These are phyloP conservation scores for Poteriospumella lacustris DNA, from an alignment of 108 stramenopile species.

Conservation along the genomic window DNA sequence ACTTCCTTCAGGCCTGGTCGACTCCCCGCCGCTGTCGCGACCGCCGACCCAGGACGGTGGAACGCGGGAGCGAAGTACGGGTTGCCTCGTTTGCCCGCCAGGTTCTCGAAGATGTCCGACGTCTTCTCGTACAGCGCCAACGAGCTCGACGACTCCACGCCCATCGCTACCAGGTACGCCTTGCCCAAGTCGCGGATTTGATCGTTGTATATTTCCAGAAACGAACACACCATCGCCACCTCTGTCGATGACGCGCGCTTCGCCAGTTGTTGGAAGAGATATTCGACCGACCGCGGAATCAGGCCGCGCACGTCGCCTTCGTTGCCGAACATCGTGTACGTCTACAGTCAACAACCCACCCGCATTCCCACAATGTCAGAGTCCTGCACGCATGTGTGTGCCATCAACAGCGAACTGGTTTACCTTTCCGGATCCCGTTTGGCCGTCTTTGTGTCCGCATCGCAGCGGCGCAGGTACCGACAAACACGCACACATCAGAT, in stretches of 20 bases:
- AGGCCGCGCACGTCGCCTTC: conserved; percentile 44
- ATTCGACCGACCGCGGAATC: conserved; percentile 55
- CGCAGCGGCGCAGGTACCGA: background rate
- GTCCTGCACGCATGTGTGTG: too few relatives aligned
- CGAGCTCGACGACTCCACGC: background rate
- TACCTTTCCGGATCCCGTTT: conserved; percentile 51
- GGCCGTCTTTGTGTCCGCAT: too few relatives aligned
- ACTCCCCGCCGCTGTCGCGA: background rate
- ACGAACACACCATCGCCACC: conserved; percentile 46
- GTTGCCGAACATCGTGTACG: conserved; percentile 56
- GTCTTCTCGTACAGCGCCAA: conserved; percentile 27
- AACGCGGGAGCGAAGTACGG: conserved; percentile 28
- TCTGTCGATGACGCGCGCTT: conserved; percentile 30
- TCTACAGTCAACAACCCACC: background rate
- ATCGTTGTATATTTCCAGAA: conserved; percentile 62
- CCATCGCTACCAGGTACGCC: conserved; percentile 36
- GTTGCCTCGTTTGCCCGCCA: conserved; percentile 6
- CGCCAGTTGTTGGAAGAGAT: conserved; percentile 44
- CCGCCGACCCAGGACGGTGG: background rate
- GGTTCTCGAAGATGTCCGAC: conserved; percentile 31
- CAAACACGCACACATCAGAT: background rate
- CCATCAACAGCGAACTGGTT: too few relatives aligned
- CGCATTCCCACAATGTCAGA: background rate
- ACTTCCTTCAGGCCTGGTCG: conserved; percentile 26
- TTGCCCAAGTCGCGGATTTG: conserved; percentile 57